phyloP scores from a whole-genome alignment of 2,329 filamentous ascomycete genomes.

The Colletotrichum shisoi region DNA sequence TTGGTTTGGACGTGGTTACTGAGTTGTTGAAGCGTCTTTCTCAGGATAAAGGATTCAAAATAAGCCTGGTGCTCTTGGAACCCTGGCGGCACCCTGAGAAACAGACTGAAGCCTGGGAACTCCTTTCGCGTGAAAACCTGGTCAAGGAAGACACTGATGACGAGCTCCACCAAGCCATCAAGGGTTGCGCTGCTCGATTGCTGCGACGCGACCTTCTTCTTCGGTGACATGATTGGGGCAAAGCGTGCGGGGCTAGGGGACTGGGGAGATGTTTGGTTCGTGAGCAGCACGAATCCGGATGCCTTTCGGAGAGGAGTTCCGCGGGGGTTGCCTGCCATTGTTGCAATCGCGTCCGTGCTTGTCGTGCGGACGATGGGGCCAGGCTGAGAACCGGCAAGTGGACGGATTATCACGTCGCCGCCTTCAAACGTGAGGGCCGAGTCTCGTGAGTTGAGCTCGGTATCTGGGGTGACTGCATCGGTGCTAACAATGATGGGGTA shows the following conservation, averaged over 20 bases:
- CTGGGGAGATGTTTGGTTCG: conserved; percentile 69
- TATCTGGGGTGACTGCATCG: conserved; percentile 82
- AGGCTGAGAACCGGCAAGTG: conserved; percentile 68
- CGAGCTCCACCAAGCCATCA: conserved; percentile 78
- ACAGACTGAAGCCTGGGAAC: conserved; percentile 85
- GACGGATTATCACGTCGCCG: conserved; percentile 82
- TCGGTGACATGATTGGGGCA: conserved; percentile 68
- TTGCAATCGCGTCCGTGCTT: conserved; percentile 61
- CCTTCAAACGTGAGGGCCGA: conserved; percentile 85
- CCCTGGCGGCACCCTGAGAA: conserved; percentile 86
- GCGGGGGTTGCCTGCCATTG: conserved; percentile 57
- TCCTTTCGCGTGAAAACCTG: conserved; percentile 88
- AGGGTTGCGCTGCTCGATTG: conserved; percentile 73
- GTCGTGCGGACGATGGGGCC: conserved; percentile 78
- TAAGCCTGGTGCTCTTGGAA: conserved; percentile 95
- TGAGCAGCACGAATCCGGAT: conserved; percentile 91
- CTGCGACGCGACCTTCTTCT: conserved; percentile 58
- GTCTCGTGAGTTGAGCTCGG: conserved; percentile 84
- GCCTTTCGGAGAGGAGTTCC: conserved; percentile 76
- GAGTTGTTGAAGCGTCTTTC: conserved; percentile 75
- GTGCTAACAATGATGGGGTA: conserved; percentile 90
- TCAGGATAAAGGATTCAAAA: conserved; percentile 89
- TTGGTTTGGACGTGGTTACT: conserved; percentile 74
- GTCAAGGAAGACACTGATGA: conserved; percentile 82
- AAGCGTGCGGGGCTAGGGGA: conserved; percentile 69